A percentile compares a stretch with the other conserved stretches of the same genome.
Conservation (phyloP, 805 yeast species). For the Groenewaldozyma salmanticensis region DNA sequence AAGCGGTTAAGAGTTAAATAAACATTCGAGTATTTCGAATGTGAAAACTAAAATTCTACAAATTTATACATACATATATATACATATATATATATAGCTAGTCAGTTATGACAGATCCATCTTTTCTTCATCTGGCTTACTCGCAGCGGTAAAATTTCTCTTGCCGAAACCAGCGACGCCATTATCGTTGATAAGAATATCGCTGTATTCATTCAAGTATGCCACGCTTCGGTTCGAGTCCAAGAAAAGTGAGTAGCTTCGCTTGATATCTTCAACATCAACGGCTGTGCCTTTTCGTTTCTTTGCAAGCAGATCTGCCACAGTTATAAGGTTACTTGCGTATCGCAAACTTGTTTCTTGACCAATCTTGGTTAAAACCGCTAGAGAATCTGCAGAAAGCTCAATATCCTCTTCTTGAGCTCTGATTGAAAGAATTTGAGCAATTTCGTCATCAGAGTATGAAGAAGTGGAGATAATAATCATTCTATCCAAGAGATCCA, state of each 20-base stretch:
- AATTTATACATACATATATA: not conserved
- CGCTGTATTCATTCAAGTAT: constrained; percentile 59
- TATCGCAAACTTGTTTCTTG: constrained; percentile 85
- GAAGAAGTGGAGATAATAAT: constrained; percentile 80
- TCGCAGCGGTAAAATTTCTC: constrained; percentile 6
- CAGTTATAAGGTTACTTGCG: constrained; percentile 83
- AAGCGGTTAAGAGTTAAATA: constrained; percentile 45
- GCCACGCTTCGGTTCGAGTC: constrained; percentile 87
- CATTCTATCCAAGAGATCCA: constrained; percentile 87
- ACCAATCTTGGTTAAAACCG: constrained; percentile 81
- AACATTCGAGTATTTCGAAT: not conserved
- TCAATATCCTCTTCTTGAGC: constrained; percentile 93
- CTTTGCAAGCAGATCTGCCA: constrained; percentile 75
- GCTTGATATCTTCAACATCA: constrained; percentile 74
- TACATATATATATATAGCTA: constrained; percentile 2
- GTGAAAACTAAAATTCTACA: not conserved
- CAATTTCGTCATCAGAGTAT: constrained; percentile 74
- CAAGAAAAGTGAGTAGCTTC: constrained; percentile 76
- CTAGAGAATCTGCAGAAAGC: constrained; percentile 70
- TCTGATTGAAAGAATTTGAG: constrained; percentile 77
- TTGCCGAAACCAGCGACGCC: constrained; percentile 58
- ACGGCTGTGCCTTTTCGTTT: constrained; percentile 67
- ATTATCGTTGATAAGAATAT: constrained; percentile 65
- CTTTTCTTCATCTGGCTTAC: constrained; percentile 5
- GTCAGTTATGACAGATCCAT: constrained; percentile 5